Evolutionary conservation across 2,329 filamentous ascomycete species (phyloP).

Genomic region (Colletotrichum sp.): DNA sequence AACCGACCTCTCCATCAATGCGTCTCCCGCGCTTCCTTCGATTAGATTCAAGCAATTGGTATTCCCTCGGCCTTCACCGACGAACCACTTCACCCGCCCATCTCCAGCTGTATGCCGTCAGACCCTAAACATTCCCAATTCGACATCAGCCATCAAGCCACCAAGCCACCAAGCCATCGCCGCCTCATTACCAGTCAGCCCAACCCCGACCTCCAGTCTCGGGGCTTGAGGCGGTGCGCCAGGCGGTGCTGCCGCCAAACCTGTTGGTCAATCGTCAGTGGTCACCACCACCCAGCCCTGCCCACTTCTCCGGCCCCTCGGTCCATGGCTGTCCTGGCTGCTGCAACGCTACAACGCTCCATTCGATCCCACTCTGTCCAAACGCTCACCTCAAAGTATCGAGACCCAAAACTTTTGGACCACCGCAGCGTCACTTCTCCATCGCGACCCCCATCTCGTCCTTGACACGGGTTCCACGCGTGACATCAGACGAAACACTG

Average conservation of each 20-base stretch:
- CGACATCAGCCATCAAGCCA: not conserved
- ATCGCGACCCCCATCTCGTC: not conserved
- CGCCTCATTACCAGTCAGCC: constrained; percentile 5
- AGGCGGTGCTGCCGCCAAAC: not conserved
- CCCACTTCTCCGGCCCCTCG: not conserved
- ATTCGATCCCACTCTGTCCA: not conserved
- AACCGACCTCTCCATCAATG: not conserved
- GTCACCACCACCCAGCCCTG: not conserved
- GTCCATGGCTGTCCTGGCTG: not conserved
- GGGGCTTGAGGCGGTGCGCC: constrained; percentile 7
- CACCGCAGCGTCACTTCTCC: not conserved
- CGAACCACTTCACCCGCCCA: not conserved
- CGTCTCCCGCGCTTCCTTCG: not conserved
- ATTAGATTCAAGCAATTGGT: not conserved
- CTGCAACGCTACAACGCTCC: not conserved
- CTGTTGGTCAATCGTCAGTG: not conserved
- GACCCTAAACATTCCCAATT: not conserved
- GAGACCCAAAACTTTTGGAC: not conserved
- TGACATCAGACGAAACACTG: constrained; percentile 18
- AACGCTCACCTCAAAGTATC: not conserved
- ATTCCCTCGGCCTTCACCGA: not conserved
- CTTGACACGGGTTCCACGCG: not conserved
- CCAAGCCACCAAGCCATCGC: not conserved
- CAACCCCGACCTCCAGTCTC: not conserved
- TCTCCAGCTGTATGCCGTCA: not conserved